These are phyloP conservation scores for Cephaloascus fragrans DNA, from an alignment of 805 yeast species.

Conservation along the genomic window DNA sequence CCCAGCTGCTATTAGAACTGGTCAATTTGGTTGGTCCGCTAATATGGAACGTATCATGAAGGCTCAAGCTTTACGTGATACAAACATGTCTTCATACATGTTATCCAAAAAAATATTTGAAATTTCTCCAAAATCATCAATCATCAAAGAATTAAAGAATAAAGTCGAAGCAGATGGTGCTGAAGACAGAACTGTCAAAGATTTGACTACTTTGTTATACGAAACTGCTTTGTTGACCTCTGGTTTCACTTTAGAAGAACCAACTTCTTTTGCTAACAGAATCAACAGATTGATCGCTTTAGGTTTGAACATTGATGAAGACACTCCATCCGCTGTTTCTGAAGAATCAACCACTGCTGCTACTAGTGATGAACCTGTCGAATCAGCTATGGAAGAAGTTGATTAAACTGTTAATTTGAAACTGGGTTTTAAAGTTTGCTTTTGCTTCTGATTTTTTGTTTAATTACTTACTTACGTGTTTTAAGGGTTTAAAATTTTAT, in stretches of 20 bases:
- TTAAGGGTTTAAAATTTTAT: no score
- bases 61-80: conserved; percentile 99
- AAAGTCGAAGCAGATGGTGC: conserved; percentile 97
- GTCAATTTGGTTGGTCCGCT: conserved; percentile 99
- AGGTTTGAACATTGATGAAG: conserved; percentile 97
- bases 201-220: conserved; percentile 88
- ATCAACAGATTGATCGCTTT: conserved; percentile 96
- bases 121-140: conserved; percentile 93
- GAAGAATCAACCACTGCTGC: conserved; percentile 40
- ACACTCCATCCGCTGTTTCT: conserved; percentile 32
- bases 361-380: conserved; percentile 64
- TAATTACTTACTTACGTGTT: no score
- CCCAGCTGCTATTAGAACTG: conserved; percentile 99
- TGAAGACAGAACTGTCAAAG: conserved; percentile 97
- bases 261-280: conserved; percentile 94
- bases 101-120: conserved; percentile 98
- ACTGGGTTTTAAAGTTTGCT: no score
- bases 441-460: no score
- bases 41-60: conserved; percentile 99
- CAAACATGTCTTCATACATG: conserved; percentile 99
- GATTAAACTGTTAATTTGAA: conserved; percentile 50
- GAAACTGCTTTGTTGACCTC: conserved; percentile 98
- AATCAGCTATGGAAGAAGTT: conserved; percentile 98
- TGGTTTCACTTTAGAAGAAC: conserved; percentile 98
- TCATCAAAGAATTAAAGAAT: conserved; percentile 89